These are phyloP conservation scores for Entomortierella beljakovae DNA, from an alignment of 192 early-diverging fungal species.

Conservation along the genomic window DNA sequence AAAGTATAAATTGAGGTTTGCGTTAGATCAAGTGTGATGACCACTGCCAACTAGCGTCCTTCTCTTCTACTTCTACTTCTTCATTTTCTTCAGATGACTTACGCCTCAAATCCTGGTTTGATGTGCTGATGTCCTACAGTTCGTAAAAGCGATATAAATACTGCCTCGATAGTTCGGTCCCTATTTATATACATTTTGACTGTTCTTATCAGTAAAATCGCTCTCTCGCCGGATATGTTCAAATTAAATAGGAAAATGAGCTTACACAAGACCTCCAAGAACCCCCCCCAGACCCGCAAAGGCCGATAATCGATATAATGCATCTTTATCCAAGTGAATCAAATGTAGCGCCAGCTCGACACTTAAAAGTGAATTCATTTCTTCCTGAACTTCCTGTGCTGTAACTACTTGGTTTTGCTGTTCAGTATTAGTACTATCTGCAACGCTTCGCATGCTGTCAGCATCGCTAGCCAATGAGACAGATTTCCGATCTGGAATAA, in stretches of 20 bases:
- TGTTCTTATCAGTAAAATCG: too few relatives aligned
- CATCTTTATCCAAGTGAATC: conserved; percentile 91
- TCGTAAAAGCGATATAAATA: conserved; percentile 81
- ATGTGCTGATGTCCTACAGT: conserved; percentile 81
- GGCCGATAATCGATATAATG: conserved; percentile 67
- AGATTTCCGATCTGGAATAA: conserved; percentile 36
- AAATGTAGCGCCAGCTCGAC: conserved; percentile 88
- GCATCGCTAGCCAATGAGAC: conserved; percentile 56
- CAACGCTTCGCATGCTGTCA: conserved; percentile 51
- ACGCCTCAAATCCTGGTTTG: conserved; percentile 73
- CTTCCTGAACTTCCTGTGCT: conserved; percentile 56
- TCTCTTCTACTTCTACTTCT: background rate
- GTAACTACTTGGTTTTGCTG: conserved; percentile 24
- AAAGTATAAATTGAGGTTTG: background rate
- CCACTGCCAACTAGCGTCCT: too few relatives aligned
- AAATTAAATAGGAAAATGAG: conserved; percentile 13
- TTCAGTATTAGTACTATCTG: conserved; percentile 1
- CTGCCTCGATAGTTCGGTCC: conserved; percentile 77
- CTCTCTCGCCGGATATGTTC: background rate
- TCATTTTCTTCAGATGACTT: conserved; percentile 12
- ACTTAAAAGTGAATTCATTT: conserved; percentile 73
- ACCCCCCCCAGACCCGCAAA: conserved; percentile 75
- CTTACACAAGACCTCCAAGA: conserved; percentile 69
- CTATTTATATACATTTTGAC: conserved; percentile 54
- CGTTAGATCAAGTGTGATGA: background rate